phyloP scores from a whole-genome alignment of 768 basidiomycete species.

The Mycena filopes region DNA sequence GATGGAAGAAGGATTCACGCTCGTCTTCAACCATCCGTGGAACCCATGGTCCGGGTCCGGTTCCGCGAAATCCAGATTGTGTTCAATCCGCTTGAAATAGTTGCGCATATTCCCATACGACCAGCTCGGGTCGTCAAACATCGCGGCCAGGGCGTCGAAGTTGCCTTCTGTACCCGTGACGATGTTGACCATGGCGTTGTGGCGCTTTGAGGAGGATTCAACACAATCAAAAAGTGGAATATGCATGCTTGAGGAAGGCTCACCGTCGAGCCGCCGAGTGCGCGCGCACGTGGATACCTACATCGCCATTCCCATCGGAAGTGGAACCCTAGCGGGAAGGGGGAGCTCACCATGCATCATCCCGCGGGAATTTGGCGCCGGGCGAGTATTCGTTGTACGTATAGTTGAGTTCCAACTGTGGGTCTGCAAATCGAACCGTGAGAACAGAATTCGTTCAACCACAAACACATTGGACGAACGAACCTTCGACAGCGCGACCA shows the following conservation, averaged over 20 bases:
- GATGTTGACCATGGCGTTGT: conserved; percentile 12
- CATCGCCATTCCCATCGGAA: not conserved
- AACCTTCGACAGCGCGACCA: conserved; percentile 40
- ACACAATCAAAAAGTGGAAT: no score
- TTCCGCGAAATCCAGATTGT: conserved; percentile 36
- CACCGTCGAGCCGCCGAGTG: conserved; percentile 45
- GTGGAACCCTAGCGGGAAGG: conserved; percentile 34
- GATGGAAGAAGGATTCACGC: conserved; percentile 37
- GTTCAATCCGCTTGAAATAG: conserved; percentile 42
- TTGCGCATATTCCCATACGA: conserved; percentile 43
- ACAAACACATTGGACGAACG: not conserved
- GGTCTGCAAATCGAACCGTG: conserved; percentile 30
- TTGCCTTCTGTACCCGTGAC: not conserved
- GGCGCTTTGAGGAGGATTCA: not conserved
- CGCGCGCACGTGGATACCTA: conserved; percentile 47
- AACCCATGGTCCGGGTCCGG: conserved; percentile 41
- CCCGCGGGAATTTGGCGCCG: conserved; percentile 37
- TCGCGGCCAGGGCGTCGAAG: conserved; percentile 17
- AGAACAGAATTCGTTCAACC: not conserved
- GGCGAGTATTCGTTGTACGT: conserved; percentile 42
- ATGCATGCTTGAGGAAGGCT: not conserved
- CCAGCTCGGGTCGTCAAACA: conserved; percentile 42
- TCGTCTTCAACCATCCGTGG: conserved; percentile 43
- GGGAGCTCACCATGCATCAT: conserved; percentile 38
- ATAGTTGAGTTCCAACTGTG: conserved; percentile 42